Evolutionary conservation across 352 stramenopile genomes (phyloP).

Genomic region (Phytopythium aichiense): DNA sequence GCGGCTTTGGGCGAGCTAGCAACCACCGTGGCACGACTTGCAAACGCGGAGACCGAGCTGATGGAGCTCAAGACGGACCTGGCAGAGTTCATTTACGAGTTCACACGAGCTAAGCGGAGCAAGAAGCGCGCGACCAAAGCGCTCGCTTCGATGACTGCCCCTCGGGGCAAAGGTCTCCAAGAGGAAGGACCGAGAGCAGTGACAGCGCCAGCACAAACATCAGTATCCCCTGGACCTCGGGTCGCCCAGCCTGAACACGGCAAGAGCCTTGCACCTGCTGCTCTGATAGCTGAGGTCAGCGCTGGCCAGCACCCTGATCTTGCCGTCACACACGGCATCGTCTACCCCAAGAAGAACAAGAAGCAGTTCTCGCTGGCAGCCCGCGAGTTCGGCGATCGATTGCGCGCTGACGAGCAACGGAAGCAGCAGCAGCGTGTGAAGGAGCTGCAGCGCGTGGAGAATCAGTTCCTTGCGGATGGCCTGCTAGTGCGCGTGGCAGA

Average conservation of each 20-base stretch:
- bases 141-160: background rate
- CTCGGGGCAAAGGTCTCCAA: background rate
- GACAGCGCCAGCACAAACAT: background rate
- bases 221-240: background rate
- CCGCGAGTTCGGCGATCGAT: slow-evolving; percentile 39
- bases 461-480: slow-evolving; percentile 43
- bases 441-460: slow-evolving; percentile 32
- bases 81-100: slow-evolving; percentile 65
- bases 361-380: slow-evolving; percentile 52
- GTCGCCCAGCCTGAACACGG: background rate
- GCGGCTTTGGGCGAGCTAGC: slow-evolving; percentile 44
- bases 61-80: slow-evolving; percentile 54
- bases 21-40: slow-evolving; percentile 38
- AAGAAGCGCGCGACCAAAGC: slow-evolving; percentile 29
- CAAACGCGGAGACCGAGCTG: slow-evolving; percentile 43
- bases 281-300: background rate
- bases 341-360: slow-evolving; percentile 20
- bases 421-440: slow-evolving; percentile 29
- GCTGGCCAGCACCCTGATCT: slow-evolving; percentile 9
- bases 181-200: background rate
- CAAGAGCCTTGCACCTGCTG: background rate
- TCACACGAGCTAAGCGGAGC: slow-evolving; percentile 36
- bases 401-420: slow-evolving; percentile 29
- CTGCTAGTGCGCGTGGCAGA: slow-evolving; percentile 30
- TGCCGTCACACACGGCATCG: background rate